phyloP scores from a whole-genome alignment of 176 grass and related monocot species.

The Oryza punctata region DNA sequence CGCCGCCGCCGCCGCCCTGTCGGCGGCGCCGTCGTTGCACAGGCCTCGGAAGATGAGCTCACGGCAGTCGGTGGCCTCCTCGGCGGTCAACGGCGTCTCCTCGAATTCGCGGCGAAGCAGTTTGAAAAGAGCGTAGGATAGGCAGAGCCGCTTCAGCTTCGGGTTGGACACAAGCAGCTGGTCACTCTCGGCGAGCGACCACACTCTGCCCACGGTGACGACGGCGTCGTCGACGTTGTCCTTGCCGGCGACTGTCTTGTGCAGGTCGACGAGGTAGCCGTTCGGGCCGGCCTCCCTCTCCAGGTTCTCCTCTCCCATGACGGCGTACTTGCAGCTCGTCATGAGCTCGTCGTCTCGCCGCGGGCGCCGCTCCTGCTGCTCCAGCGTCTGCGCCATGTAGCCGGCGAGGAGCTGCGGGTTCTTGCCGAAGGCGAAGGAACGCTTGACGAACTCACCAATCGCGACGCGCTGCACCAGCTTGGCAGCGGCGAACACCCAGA shows the following conservation, averaged over 20 bases:
- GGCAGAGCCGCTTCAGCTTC: slow-evolving; percentile 12
- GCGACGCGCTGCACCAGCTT: neutral
- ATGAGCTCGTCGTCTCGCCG: neutral
- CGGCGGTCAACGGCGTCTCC: neutral
- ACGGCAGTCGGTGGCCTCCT: neutral
- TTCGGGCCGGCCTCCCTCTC: neutral
- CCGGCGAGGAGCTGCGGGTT: neutral
- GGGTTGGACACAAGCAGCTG: neutral
- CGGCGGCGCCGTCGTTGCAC: neutral
- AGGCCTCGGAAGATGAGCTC: neutral
- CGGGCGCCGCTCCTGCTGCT: neutral
- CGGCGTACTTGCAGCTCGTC: slow-evolving; percentile 8
- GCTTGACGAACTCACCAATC: neutral
- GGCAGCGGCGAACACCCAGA: slow-evolving; percentile 9
- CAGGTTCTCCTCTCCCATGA: slow-evolving; percentile 16
- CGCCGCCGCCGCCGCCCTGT: neutral
- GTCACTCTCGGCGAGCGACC: neutral
- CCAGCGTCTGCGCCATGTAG: slow-evolving; percentile 21
- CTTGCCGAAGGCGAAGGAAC: slow-evolving; percentile 17
- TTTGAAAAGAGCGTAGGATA: slow-evolving; percentile 29
- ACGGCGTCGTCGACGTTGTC: too few relatives aligned
- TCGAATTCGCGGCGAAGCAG: neutral
- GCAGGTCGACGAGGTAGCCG: neutral
- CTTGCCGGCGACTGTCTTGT: neutral
- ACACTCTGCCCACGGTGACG: slow-evolving; percentile 3